Evolutionary conservation across 352 stramenopile species (phyloP), one percentile per base, ranked within the genome.

Genomic region (Phytophthora pistaciae): DNA sequence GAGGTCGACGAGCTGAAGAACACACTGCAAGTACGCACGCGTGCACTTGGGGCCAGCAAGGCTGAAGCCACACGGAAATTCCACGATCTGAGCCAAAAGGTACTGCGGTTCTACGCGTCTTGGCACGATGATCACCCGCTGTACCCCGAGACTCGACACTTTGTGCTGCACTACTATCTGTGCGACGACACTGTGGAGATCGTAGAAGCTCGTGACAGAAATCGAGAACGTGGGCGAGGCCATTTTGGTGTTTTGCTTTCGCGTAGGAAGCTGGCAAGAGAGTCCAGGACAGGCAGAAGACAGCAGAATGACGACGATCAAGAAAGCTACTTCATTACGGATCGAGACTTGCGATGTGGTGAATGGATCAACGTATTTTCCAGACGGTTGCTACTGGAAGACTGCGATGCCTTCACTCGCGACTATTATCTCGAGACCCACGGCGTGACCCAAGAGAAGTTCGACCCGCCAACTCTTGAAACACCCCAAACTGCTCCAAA

Each of bases 81-180:
- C 66, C 83, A 92, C 65, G 79, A 90, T 42, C 78, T 91, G 59
- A 88, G 90, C 56, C 87, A 91, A 57, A 91, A 97, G 33, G 92
- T 98, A 25, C 82, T 99, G 52, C 79, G 92, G 25, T 98, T 99
- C 75, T 97, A 87, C 72, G 92, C 93, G 53, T 90, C 90, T 10
- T 98, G 95, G 92, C 86, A 92, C n/a, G 96, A 99, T 66, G 79
- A 80, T 27, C 89, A 98, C 53, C 88, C 89, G 21, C 74, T 97
- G 56, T 97, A 98, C 63, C 92, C 94, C 16, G 92, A 97, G 55
- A 97, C 84, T 66, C 80, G 89, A 18, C 77, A 83, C 42, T 98
- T 97, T 70, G 85, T 96, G 23, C 66, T 99, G 23, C 91, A 98
- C 72, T 99, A 97, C 74, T 98, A 97, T 72, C 64, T 98, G 56